Evolutionary conservation across 2,329 filamentous ascomycete genomes (phyloP).

Genomic region (Cytospora mali): DNA sequence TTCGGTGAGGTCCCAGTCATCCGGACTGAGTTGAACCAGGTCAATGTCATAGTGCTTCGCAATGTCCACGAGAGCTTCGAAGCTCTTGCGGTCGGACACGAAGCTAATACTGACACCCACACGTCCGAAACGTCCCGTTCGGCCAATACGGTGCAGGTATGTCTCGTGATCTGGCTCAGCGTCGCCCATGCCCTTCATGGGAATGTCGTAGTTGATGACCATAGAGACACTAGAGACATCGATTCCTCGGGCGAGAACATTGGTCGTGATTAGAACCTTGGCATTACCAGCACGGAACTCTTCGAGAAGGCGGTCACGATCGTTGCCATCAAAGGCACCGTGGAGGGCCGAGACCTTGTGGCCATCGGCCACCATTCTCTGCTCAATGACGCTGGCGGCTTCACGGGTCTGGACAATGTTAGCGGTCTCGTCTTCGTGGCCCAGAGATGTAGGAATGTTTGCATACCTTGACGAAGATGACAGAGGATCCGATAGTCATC

Average conservation of each 20-base stretch:
- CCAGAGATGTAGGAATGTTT: not conserved
- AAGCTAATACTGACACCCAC: constrained; percentile 96
- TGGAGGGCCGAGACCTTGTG: constrained; percentile 91
- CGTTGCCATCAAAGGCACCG: constrained; percentile 79
- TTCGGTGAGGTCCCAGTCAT: constrained; percentile 91
- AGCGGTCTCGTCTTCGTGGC: constrained; percentile 20
- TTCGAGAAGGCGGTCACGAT: constrained; percentile 83
- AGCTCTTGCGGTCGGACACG: constrained; percentile 84
- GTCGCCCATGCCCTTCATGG: constrained; percentile 74
- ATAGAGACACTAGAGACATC: constrained; percentile 90
- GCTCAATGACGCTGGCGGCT: constrained; percentile 83
- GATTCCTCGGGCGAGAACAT: constrained; percentile 93
- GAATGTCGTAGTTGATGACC: constrained; percentile 96
- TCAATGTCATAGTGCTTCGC: constrained; percentile 78
- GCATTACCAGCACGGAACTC: constrained; percentile 83
- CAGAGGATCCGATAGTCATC: constrained; percentile 95
- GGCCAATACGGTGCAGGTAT: constrained; percentile 96
- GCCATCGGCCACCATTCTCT: constrained; percentile 82
- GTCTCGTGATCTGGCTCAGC: constrained; percentile 89
- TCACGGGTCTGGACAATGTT: constrained; percentile 67
- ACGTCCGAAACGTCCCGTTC: constrained; percentile 94
- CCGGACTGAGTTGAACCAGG: constrained; percentile 77
- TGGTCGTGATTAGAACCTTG: constrained; percentile 97
- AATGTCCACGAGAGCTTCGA: constrained; percentile 77
- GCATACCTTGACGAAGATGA: constrained; percentile 91